Base-by-base conservation (phyloP, 2,329 filamentous ascomycete species). In the Grosmannia penicillata region DNA sequence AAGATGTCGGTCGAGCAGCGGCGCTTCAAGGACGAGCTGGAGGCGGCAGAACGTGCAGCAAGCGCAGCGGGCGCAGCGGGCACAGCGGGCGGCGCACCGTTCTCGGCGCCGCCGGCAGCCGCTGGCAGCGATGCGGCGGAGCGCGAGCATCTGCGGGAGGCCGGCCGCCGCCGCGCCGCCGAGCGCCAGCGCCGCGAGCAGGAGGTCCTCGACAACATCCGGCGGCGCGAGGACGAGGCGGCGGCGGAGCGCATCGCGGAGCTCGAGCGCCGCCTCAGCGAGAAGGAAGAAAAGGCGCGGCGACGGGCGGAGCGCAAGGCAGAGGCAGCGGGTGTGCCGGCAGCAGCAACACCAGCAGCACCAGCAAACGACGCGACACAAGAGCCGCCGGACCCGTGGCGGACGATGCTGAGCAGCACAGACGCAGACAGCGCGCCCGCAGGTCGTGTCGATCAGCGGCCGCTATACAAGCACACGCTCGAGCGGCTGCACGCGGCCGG, bases 11-110 rank as follows among this genome's bases (percentile, higher is more conserved):
- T 75, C 34, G 72, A 78, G 56, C 67, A 81, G 48, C 66, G 82
- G 53, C 70, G 75, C 48, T 82, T 93, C 71, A 82, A 83, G 47
- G 85, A 93, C 52, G 86, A 95, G 52, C 62, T 96, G 36, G 86
- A 94, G 59, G 70, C 74, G 21, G 66, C 82, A 17, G 89, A 94
- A 57, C 64, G 71, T 23, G 76, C 36, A 6, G 18, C 33, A 14
- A 9, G 69, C 64, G 38, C 15, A 25, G 68, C 58, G 11, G 54
- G 36, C 25, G 17, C 28, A 17, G 19, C 33, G 19, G 27, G 28
- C 19, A 25, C 8, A 3, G 25, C 18, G 4, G 36, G 39, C 15
- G 38, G 19, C n/a, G 18, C 25, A 13, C 38, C 41, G 11, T 43
- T 41, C 21, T 21, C 22, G 3, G n/a, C 26, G 9, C 6, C 38